Evolutionary conservation across 192 early-diverging fungal species (phyloP), one percentile per base, ranked within the genome.

Genomic region (Phycomyces blakesleeanus): DNA sequence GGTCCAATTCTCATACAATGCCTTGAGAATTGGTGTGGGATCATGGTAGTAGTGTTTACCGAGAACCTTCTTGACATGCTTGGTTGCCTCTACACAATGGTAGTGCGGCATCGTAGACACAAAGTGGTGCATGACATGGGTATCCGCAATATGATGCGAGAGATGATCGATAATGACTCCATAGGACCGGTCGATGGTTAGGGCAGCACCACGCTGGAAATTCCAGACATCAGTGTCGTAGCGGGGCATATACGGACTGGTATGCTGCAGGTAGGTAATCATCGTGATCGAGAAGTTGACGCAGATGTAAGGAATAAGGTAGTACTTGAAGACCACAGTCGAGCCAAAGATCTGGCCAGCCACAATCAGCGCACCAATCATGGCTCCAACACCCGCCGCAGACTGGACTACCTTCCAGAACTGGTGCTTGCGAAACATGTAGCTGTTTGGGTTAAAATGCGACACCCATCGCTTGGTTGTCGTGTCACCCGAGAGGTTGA

Each of bases 51-150:
- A 98, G 73, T 90, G 83, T 53, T 84, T 74, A 29, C 92, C 94
- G 41, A 95, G 75, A 53, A 86, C 77, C 80, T 87, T 82, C 76
- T 88, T 87, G 50, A 96, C 66, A 49, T 87, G 83, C 41, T 64
- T 61, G 26, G 95, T 96, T 3, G 95, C 95, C 75, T 93, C 91
- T 59, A 77, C 68, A 1, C 87, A 94, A 67, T 98, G 79, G 80
- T 98, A 98, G 79, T 93, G 92, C 6, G 96, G 96, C 93, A 98
- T 98, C 20, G 85, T 90, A n/a, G 90, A 91, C 80, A 96, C 96
- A 62, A 94, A 72, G 72, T 98, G 96, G 74, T 98, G 96, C 5
- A 87, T 91, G 16, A 97, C 93, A 69, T 97, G 93, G 4, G 92
- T 93, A 69, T 94, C 90, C 40, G 85, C 78, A 68, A 93, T 93